Evolutionary conservation across 2,329 filamentous ascomycete species (phyloP).

Genomic region (Westerdykella sp.): DNA sequence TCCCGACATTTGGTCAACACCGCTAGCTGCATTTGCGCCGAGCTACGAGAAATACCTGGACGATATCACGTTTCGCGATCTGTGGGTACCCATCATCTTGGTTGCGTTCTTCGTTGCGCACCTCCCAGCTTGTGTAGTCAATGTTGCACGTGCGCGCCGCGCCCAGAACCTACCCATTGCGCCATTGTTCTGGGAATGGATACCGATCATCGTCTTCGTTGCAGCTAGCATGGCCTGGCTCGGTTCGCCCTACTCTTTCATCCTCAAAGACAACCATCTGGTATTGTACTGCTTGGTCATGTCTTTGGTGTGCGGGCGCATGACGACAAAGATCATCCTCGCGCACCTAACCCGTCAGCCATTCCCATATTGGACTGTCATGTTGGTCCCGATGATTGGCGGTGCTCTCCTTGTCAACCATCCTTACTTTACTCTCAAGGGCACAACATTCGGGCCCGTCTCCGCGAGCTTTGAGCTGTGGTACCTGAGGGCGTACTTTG

Average conservation of each 20-base stretch:
- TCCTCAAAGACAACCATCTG: conserved; percentile 48
- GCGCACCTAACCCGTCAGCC: conserved; percentile 89
- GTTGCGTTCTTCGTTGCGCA: conserved; percentile 52
- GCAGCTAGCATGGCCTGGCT: conserved; percentile 74
- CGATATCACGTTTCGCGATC: conserved; percentile 72
- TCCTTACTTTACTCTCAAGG: conserved; percentile 53
- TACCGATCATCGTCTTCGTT: conserved; percentile 79
- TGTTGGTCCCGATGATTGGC: conserved; percentile 78
- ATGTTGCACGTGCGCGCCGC: conserved; percentile 73
- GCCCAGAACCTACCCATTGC: conserved; percentile 65
- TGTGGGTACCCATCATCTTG: conserved; percentile 65
- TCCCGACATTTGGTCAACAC: conserved; percentile 76
- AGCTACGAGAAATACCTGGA: conserved; percentile 51
- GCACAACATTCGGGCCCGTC: conserved; percentile 52
- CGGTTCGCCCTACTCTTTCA: conserved; percentile 76
- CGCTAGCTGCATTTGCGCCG: conserved; percentile 53
- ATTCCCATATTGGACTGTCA: conserved; percentile 93
- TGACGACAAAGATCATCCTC: conserved; percentile 98
- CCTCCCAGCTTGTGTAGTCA: conserved; percentile 80
- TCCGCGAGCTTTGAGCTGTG: conserved; percentile 61
- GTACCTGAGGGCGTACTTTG: conserved; percentile 79
- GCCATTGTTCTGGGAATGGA: conserved; percentile 89
- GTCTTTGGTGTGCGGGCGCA: conserved; percentile 85
- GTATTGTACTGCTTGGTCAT: conserved; percentile 87
- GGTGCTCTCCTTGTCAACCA: conserved; percentile 80